phyloP scores from a whole-genome alignment of 768 basidiomycete species.

The Rhodotorula diobovata region DNA sequence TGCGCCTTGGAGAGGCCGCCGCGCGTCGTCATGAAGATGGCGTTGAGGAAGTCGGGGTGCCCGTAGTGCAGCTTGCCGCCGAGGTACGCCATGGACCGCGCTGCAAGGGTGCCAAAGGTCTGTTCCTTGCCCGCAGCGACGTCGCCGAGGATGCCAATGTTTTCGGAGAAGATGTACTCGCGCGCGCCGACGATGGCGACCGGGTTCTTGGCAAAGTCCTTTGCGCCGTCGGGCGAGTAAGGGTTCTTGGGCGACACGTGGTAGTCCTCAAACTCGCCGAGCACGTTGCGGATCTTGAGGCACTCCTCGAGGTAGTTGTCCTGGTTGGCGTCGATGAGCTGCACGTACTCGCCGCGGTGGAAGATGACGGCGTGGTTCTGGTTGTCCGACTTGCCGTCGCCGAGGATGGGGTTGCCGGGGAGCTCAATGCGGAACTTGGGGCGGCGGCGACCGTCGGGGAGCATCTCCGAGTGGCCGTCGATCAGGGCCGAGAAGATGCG shows the following conservation, averaged over 20 bases:
- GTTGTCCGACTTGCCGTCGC: slow-evolving; percentile 98
- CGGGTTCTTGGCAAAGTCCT: slow-evolving; percentile 78
- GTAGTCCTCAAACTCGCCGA: slow-evolving; percentile 96
- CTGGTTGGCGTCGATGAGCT: slow-evolving; percentile 99
- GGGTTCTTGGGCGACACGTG: slow-evolving; percentile 77
- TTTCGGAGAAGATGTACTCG: slow-evolving; percentile 99
- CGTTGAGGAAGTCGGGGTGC: slow-evolving; percentile 98
- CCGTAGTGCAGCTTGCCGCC: slow-evolving; percentile 98
- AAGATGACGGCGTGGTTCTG: slow-evolving; percentile 99
- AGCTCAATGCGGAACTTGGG: slow-evolving; percentile 99
- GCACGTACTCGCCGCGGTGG: slow-evolving; percentile 97
- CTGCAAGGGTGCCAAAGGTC: slow-evolving; percentile 97
- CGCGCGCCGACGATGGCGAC: slow-evolving; percentile 97
- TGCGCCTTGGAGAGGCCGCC: slow-evolving; percentile 99
- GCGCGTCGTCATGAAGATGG: slow-evolving; percentile 93
- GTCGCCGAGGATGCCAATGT: slow-evolving; percentile 97
- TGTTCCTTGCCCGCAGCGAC: slow-evolving; percentile 99
- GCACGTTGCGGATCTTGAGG: slow-evolving; percentile 96
- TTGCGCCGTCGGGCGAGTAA: slow-evolving; percentile 56
- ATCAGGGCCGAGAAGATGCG: slow-evolving; percentile 93
- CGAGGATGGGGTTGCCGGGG: slow-evolving; percentile 97
- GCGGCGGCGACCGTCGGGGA: slow-evolving; percentile 76
- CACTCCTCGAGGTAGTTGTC: slow-evolving; percentile 99
- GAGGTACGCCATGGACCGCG: slow-evolving; percentile 91
- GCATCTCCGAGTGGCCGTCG: slow-evolving; percentile 95